Conservation (phyloP, 805 yeast species). For the Candida nanaspora region DNA sequence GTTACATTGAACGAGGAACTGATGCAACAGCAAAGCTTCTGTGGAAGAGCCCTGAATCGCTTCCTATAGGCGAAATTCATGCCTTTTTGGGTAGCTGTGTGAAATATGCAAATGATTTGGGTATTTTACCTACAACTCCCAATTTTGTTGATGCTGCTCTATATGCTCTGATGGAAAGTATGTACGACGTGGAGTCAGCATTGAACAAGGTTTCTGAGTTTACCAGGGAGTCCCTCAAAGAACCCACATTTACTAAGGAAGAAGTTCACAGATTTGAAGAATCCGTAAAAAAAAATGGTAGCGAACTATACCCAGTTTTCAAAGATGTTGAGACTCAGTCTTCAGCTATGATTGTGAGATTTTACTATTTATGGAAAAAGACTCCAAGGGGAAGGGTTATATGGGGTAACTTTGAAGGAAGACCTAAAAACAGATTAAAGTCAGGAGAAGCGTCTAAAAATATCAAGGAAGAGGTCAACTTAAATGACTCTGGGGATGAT, state of each 20-base stretch:
- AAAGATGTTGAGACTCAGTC: slow-evolving; percentile 70
- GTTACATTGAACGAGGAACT: slow-evolving; percentile 80
- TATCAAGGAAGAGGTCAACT: slow-evolving; percentile 28
- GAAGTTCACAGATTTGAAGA: slow-evolving; percentile 68
- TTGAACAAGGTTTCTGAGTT: slow-evolving; percentile 35
- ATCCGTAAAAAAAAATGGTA: slow-evolving; percentile 66
- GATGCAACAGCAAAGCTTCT: slow-evolving; percentile 56
- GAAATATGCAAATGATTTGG: slow-evolving; percentile 48
- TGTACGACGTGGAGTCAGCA: slow-evolving; percentile 48
- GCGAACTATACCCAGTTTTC: slow-evolving; percentile 69
- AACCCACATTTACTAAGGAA: slow-evolving; percentile 64
- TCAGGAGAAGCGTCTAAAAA: slow-evolving; percentile 18
- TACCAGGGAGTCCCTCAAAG: slow-evolving; percentile 54
- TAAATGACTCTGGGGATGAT: slow-evolving; percentile 57
- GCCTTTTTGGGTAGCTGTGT: slow-evolving; percentile 47
- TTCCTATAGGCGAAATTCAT: slow-evolving; percentile 29
- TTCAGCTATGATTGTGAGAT: slow-evolving; percentile 74
- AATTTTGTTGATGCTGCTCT: slow-evolving; percentile 77
- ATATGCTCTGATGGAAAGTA: slow-evolving; percentile 40
- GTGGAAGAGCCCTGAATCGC: slow-evolving; percentile 48
- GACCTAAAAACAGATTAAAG: slow-evolving; percentile 53
- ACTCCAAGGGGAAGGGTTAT: slow-evolving; percentile 64
- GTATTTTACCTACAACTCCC: slow-evolving; percentile 57
- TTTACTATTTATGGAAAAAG: slow-evolving; percentile 89
- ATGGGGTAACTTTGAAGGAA: slow-evolving; percentile 78